Conservation (phyloP, 306 rosid species). For the Pyrus communis region DNA sequence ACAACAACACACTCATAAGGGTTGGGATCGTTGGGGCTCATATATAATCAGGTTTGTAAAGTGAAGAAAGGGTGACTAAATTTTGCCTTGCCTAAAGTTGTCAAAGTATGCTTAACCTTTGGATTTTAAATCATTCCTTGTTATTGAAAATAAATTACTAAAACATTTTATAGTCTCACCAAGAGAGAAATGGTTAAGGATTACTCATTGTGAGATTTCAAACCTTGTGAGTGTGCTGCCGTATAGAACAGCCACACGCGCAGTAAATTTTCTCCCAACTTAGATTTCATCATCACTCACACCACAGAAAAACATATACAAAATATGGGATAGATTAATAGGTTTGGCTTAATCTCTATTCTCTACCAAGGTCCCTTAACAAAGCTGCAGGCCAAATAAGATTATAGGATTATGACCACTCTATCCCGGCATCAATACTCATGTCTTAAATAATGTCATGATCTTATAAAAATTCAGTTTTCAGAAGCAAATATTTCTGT, state of each 20-base stretch:
- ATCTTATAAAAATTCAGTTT: background rate
- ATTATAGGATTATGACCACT: background rate
- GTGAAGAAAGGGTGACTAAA: background rate
- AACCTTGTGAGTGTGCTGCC: background rate
- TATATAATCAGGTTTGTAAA: background rate
- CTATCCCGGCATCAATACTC: background rate
- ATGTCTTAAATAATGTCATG: background rate
- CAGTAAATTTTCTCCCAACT: background rate
- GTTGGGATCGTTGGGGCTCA: background rate
- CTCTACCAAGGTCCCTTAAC: background rate
- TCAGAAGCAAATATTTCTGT: background rate
- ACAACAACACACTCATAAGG: background rate
- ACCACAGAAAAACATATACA: background rate
- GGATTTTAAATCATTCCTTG: background rate
- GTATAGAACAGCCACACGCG: background rate
- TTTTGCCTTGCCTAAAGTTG: no score
- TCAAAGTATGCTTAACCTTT: no score
- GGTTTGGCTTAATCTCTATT: background rate
- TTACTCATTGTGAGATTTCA: background rate
- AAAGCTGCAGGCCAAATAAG: background rate
- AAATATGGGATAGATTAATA: background rate
- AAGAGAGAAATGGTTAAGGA: background rate
- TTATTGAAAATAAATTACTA: no score
- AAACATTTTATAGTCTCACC: background rate
- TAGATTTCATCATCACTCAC: background rate